Base-by-base conservation (phyloP, 2,329 filamentous ascomycete genomes). In the Apiospora rasikravindrae region DNA sequence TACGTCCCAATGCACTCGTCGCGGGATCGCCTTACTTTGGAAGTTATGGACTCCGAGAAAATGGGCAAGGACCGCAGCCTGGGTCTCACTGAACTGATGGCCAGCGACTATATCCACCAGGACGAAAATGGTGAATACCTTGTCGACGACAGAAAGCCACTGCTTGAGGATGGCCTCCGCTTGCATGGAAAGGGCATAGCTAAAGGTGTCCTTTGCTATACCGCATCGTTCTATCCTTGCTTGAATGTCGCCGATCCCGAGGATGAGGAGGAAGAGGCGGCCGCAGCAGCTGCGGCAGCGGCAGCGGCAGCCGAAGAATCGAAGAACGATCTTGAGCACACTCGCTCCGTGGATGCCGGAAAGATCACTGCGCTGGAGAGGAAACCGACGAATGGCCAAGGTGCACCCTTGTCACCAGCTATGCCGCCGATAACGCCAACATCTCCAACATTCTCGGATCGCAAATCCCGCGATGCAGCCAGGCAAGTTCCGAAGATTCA, bases 31-130 rank as follows among this genome's bases (percentile, higher is more conserved):
- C 86, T 99, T 42, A 91, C 91, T 0, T 84, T 99, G 24, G 96
- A 99, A 82, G 95, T 98, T 75, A 98, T 99, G 96, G 96, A 99
- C 78, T 91, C 96, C 73, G 96, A 99, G 83, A 95, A 91, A 77
- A 88, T 98, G 79, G 94, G 94, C 77, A 96, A 95, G 80, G 96
- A 99, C 81, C 92, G 96, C 71, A 93, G 93, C 57, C 88, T 99
- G 45, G 96, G 96, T 70, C 87, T 93, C 71, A 84, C 96, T 24
- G 95, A 98, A 76, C 83, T 98, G 37, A 86, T 89, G 70, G 91
- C 93, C 11, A 86, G 91, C 24, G 94, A 98, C 74, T 98, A 94
- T 80, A 89, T 98, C 74, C 84, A 85, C 6, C 91, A 98, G 80
- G 91, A 90, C 68, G 93, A 95, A 45, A 90, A 88, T 75, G 96